These are phyloP conservation scores for Aspergillus sp. DNA, from an alignment of 2,329 filamentous ascomycete species.

Conservation along the genomic window DNA sequence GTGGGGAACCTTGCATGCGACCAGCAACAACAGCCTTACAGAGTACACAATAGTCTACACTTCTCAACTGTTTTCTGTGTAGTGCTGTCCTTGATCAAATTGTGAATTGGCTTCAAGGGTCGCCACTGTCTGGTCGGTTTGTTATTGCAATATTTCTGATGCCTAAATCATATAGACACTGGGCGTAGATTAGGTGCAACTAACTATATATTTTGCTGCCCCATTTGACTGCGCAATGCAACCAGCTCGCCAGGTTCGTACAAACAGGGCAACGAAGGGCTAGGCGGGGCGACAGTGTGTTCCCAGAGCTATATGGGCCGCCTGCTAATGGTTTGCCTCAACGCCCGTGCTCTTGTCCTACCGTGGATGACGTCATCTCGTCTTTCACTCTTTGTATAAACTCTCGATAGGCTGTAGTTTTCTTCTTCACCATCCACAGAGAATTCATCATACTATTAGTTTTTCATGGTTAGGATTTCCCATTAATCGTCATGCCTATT, in stretches of 20 bases:
- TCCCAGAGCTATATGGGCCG: neutral
- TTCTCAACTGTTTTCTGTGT: neutral
- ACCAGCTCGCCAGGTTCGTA: too few relatives aligned
- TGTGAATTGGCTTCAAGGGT: neutral
- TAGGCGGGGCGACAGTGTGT: neutral
- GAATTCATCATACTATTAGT: neutral
- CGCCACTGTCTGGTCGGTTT: neutral
- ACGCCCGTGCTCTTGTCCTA: neutral
- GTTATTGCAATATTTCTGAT: too few relatives aligned
- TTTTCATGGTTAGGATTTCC: neutral
- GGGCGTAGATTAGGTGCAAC: too few relatives aligned
- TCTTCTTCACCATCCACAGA: neutral
- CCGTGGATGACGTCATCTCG: conserved; percentile 1
- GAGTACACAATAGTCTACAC: neutral
- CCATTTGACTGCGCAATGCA: too few relatives aligned
- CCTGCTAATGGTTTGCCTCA: neutral
- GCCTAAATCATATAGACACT: too few relatives aligned
- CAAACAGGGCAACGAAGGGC: neutral
- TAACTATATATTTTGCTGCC: too few relatives aligned
- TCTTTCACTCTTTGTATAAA: neutral
- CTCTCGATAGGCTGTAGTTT: neutral
- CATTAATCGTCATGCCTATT: conserved; percentile 28
- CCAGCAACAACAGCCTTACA: neutral
- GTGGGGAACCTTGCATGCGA: conserved; percentile 7
- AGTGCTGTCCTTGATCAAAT: neutral